Evolutionary conservation across 495 filamentous ascomycete species (phyloP), one percentile per base, ranked within the genome.

Genomic region (Cercophora newfieldiana): DNA sequence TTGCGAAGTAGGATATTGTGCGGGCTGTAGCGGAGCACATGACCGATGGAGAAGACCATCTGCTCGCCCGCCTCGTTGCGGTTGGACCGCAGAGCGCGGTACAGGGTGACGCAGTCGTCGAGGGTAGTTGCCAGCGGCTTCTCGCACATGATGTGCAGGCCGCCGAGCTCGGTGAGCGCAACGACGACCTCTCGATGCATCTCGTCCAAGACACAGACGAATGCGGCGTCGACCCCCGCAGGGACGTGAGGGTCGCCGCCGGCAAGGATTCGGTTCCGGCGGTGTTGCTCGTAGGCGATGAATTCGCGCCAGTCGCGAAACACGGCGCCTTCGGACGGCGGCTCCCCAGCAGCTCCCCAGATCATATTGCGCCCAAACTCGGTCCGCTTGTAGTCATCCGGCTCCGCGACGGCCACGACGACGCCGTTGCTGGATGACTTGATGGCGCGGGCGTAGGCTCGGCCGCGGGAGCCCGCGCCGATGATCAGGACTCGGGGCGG

Each of bases 131-230:
- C 91, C 19, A 99, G 80, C 0, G 95, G 95, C 76, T 99, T 99
- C 80, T 99, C 96, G 80, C 93, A 94, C 79, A 97, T 89, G 61
- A 98, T 87, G 74, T 97, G 93, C 26, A 95, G 76, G 12, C 72
- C 74, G 5, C 84, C 80, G 0, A 96, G 80, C 2, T 84, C 82
- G 2, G 89, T 87, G 30, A 96, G 80, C 0, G 84, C 89, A 16
- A 85, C 77, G 24, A 95, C 83, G n/a, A 94, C 88, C 60, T 91
- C 91, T 6, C 85, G 85, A 75, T 99, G 95, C 69, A 89, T 88
- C 74, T 96, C 90, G 75, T 99, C 95, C 24, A 92, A 82, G 0
- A 93, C 92, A 73, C 94, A 97, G 48, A 99, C 85, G 69, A 97
- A 92, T 28, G 90, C 87, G 0, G 89, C 94, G 74, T 97, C 91